phyloP scores from a whole-genome alignment of 1,139 yeast species.

The Candida freyschussii region DNA sequence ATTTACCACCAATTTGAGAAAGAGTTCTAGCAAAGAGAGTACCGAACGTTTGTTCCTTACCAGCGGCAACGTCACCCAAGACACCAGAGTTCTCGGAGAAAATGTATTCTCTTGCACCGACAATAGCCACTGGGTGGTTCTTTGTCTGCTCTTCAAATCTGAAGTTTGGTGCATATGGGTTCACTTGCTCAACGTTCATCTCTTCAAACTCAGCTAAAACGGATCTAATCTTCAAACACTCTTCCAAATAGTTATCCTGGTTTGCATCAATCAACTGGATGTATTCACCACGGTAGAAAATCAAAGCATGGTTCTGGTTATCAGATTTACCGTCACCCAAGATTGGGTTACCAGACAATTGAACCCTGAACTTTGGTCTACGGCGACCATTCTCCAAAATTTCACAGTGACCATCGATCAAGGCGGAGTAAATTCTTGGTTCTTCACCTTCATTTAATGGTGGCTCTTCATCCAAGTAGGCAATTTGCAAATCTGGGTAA shows the following conservation, averaged over 20 bases:
- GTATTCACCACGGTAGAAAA: constrained; percentile 98
- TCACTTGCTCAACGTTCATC: constrained; percentile 78
- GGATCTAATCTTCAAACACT: constrained; percentile 95
- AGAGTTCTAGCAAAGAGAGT: constrained; percentile 95
- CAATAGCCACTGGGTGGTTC: constrained; percentile 88
- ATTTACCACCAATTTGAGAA: constrained; percentile 97
- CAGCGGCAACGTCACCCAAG: constrained; percentile 99
- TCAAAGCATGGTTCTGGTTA: constrained; percentile 95
- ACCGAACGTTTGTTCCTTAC: constrained; percentile 99
- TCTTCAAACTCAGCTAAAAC: constrained; percentile 98
- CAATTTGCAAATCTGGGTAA: constrained; percentile 97
- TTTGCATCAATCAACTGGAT: constrained; percentile 97
- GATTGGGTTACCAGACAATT: constrained; percentile 97
- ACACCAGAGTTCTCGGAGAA: constrained; percentile 99
- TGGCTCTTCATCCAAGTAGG: constrained; percentile 93
- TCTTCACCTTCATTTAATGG: constrained; percentile 93
- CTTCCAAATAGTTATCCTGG: constrained; percentile 97
- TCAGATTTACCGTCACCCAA: constrained; percentile 99
- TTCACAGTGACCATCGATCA: constrained; percentile 98
- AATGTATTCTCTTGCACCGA: constrained; percentile 99
- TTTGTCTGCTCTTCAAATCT: constrained; percentile 42
- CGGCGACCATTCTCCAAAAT: constrained; percentile 96
- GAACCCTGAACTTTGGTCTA: constrained; percentile 97
- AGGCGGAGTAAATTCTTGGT: constrained; percentile 93
- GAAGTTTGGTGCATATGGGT: constrained; percentile 63